Base-by-base conservation (phyloP, 352 stramenopile species). In the Globisporangium polare region DNA sequence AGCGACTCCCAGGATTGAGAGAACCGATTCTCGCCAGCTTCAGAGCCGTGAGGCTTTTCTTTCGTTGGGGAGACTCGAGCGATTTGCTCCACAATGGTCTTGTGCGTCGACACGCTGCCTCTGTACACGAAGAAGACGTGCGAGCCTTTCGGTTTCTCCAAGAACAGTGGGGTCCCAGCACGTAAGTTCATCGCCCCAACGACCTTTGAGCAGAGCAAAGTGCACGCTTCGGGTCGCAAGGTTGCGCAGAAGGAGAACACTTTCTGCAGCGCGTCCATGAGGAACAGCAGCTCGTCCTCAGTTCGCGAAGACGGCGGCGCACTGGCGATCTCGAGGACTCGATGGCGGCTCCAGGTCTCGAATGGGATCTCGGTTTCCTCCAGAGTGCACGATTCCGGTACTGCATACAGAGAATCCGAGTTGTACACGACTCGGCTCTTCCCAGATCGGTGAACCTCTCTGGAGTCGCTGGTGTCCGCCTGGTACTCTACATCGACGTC, bases 191-290 rank as follows among this genome's bases (percentile, higher is more conserved):
- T 53, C 42, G 59, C 31, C 20, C 76, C 47, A 17, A 73, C n/a
- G 9, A 89, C 27, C 0, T 72, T 65, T 50, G 56, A 42, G 41
- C 69, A 74, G 17, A 89, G 57, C 18, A 72, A 37, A 33, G 69
- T 60, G n/a, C 73, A 72, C 0, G 78, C 72, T 17, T 78, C 65
- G 4, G 67, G 75, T 7, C 68, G 60, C 20, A 89, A 42, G 1
- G 62, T 47, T 5, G 67, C 69, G 61, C 80, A 89, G 42, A 69
- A 65, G 0, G 69, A 50, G 39, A 87, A 87, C 29, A 62, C 35
- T 2, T 69, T 69, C n/a, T 69, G 69, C 51, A 89, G 68, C 18
- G 73, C 70, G 35, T 89, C 80, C 29, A 64, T 58, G 24, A 89
- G 57, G 4, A 69, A 67, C 24, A 73, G 61, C 43, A 88, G 50